These are phyloP conservation scores for Peronospora destructor DNA, from an alignment of 352 stramenopile species.

Conservation along the genomic window DNA sequence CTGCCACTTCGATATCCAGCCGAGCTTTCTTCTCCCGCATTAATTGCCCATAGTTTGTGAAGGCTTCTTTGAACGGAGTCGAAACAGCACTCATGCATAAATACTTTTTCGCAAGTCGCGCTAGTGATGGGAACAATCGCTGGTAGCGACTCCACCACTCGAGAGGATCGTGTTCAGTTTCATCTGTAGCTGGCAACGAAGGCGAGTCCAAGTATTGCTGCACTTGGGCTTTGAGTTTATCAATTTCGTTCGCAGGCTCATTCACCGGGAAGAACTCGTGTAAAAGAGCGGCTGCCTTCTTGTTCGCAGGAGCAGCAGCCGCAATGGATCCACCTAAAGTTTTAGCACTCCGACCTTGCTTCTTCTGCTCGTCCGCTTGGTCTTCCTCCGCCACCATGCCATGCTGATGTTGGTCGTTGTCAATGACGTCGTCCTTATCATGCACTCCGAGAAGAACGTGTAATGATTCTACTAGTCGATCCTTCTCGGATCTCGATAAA, in stretches of 20 bases:
- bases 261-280: constrained; percentile 61
- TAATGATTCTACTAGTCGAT: constrained; percentile 48
- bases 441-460: constrained; percentile 41
- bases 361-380: constrained; percentile 25
- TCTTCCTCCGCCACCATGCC: constrained; percentile 4
- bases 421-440: constrained; percentile 29
- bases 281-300: constrained; percentile 31
- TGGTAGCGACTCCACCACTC: constrained; percentile 79
- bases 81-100: constrained; percentile 73
- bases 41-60: constrained; percentile 70
- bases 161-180: constrained; percentile 69
- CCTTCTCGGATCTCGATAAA: constrained; percentile 41
- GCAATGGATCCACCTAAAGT: constrained; percentile 1
- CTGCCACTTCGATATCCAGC: constrained; percentile 70
- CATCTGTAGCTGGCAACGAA: constrained; percentile 51
- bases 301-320: constrained; percentile 10
- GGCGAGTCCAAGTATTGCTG: constrained; percentile 71
- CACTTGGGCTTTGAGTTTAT: constrained; percentile 57
- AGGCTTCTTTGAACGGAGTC: constrained; percentile 67
- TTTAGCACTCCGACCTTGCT: constrained; percentile 19
- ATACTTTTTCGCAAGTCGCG: constrained; percentile 67
- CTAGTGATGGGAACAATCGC: constrained; percentile 56
- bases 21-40: constrained; percentile 74
- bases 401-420: constrained; percentile 14
- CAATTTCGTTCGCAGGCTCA: constrained; percentile 43